A percentile compares a stretch with the other conserved stretches of the same genome.
Evolutionary conservation across 2,329 filamentous ascomycete species (phyloP).

Genomic region (Blastomyces silverae): DNA sequence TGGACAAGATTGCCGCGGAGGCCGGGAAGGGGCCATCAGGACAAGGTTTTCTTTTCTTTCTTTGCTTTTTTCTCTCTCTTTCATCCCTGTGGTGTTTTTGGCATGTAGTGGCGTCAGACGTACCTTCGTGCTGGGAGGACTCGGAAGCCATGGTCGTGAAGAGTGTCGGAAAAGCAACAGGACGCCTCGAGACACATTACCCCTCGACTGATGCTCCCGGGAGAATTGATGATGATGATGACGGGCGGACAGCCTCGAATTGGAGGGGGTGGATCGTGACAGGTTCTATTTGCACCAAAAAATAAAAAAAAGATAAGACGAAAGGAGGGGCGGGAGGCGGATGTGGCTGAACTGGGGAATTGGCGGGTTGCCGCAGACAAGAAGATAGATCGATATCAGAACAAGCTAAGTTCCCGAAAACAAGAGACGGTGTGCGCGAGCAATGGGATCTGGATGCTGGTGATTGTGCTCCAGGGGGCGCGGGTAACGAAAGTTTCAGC

Average conservation of each 20-base stretch:
- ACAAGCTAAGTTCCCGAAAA: neutral
- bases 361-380: neutral
- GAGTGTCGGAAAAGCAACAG: neutral
- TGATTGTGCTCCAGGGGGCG: neutral
- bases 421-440: neutral
- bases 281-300: neutral
- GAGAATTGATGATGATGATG: neutral
- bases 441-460: neutral
- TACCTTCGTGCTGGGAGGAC: slow-evolving; percentile 7
- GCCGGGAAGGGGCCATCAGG: neutral
- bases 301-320: neutral
- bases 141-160: slow-evolving; percentile 8
- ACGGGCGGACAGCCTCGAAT: neutral
- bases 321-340: neutral
- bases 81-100: no score
- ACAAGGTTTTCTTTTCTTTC: neutral
- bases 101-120: neutral
- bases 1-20: no score
- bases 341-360: slow-evolving; percentile 1
- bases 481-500: neutral
- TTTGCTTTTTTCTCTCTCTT: neutral
- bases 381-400: neutral
- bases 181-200: slow-evolving; percentile 10
- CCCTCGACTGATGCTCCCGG: neutral
- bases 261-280: neutral